Evolutionary conservation across 768 basidiomycete genomes (phyloP).

Genomic region (Mycena alexandri): DNA sequence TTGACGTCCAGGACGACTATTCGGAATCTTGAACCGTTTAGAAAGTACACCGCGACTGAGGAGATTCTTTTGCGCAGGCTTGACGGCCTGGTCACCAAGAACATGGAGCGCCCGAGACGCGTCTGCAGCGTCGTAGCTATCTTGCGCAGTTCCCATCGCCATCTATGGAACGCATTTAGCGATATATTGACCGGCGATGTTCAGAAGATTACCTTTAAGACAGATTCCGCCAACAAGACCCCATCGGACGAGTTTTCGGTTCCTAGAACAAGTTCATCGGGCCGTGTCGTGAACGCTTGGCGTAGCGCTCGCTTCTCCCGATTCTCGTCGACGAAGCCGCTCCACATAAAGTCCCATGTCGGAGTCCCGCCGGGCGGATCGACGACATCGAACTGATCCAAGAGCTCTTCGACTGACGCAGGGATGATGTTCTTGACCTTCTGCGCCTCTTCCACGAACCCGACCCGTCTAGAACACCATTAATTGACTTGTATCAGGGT

Average conservation of each 20-base stretch:
- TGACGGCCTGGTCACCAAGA: conserved; percentile 68
- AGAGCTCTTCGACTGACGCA: conserved; percentile 57
- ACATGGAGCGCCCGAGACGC: conserved; percentile 70
- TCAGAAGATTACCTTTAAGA: conserved; percentile 68
- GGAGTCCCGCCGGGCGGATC: conserved; percentile 59
- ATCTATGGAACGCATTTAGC: conserved; percentile 61
- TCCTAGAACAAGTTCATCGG: conserved; percentile 52
- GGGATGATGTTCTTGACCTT: conserved; percentile 53
- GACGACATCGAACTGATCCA: conserved; percentile 61
- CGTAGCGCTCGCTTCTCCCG: conserved; percentile 77
- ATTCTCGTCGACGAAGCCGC: conserved; percentile 75
- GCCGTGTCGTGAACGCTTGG: conserved; percentile 64
- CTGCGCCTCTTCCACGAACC: conserved; percentile 63
- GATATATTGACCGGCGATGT: not conserved
- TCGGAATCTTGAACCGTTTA: conserved; percentile 71
- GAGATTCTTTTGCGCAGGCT: conserved; percentile 69
- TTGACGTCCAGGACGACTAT: conserved; percentile 76
- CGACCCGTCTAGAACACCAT: conserved; percentile 66
- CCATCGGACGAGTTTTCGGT: conserved; percentile 52
- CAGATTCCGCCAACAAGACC: conserved; percentile 71
- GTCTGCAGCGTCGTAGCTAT: conserved; percentile 71
- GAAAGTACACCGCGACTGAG: conserved; percentile 75
- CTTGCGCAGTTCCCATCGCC: conserved; percentile 79
- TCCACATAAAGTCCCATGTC: conserved; percentile 83
- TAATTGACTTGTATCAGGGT: conserved; percentile 32